Evolutionary conservation across 2,329 filamentous ascomycete genomes (phyloP).

Genomic region (Stachybotrys chlorohalonatus): DNA sequence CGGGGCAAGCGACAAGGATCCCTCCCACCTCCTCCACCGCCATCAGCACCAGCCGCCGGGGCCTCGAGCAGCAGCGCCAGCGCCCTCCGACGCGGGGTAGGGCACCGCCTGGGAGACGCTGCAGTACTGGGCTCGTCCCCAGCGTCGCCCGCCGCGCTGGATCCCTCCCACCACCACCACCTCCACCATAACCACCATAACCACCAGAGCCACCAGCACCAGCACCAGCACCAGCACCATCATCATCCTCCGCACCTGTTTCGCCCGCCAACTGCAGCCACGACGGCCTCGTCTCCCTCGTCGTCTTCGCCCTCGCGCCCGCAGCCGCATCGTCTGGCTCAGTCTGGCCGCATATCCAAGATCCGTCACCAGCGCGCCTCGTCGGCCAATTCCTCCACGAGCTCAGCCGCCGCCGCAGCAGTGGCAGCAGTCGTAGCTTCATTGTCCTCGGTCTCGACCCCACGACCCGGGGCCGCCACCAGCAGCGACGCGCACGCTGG

Average conservation of each 20-base stretch:
- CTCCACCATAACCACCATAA: background rate
- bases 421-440: constrained; percentile 2
- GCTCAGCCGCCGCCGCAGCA: background rate
- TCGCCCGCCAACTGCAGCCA: background rate
- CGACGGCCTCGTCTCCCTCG: background rate
- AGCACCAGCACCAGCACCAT: background rate
- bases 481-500: background rate
- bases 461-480: constrained; percentile 1
- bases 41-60: background rate
- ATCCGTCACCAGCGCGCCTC: background rate
- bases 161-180: background rate
- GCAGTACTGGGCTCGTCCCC: background rate
- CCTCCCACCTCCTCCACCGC: background rate
- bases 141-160: background rate
- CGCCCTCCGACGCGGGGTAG: background rate
- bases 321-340: background rate
- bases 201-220: background rate
- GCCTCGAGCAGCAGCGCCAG: background rate
- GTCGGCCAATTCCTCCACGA: background rate
- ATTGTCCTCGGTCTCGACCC: constrained; percentile 3
- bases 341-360: background rate
- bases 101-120: background rate
- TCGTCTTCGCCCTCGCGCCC: background rate
- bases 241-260: background rate
- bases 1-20: background rate